Percentiles rank a stretch among this genome's conserved stretches.
phyloP scores from a whole-genome alignment of 2,329 filamentous ascomycete genomes.

The Verticillium isaacii region DNA sequence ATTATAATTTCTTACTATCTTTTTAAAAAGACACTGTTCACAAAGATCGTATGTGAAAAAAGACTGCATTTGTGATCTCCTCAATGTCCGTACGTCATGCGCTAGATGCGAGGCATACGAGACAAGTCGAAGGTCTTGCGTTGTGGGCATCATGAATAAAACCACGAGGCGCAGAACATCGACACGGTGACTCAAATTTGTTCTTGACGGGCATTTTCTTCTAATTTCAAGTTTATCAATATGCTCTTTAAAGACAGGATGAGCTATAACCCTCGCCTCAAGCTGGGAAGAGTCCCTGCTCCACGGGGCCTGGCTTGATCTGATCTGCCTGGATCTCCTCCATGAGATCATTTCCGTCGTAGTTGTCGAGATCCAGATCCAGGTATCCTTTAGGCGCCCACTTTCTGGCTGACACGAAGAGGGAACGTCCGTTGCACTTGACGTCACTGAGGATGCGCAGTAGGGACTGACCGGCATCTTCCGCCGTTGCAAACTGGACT shows the following conservation, averaged over 20 bases:
- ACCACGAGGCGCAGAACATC: too few species aligned
- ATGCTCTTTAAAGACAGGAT: too few species aligned
- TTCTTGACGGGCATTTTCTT: too few species aligned
- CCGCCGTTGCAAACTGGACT: conserved; percentile 31
- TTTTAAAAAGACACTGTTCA: too few species aligned
- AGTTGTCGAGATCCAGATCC: conserved; percentile 33
- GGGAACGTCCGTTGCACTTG: conserved; percentile 25
- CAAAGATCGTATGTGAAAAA: too few species aligned
- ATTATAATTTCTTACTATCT: neutral
- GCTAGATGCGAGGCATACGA: too few species aligned
- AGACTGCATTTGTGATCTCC: too few species aligned
- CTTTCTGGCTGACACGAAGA: conserved; percentile 33
- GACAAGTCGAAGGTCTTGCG: too few species aligned
- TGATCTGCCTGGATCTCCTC: conserved; percentile 21
- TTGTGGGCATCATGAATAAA: too few species aligned
- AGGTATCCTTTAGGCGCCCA: conserved; percentile 31
- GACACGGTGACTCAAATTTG: too few species aligned
- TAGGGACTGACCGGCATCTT: conserved; percentile 26
- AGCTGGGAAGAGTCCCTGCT: conserved; percentile 15
- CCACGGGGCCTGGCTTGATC: conserved; percentile 18
- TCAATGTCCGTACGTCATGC: too few species aligned
- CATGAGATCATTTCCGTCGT: conserved; percentile 17
- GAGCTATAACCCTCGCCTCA: neutral
- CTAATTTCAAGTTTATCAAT: too few species aligned
- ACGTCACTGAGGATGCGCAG: conserved; percentile 25